Percentiles rank a stretch among this genome's conserved stretches.
Conservation (phyloP, 2,329 filamentous ascomycete species). For the Aspergillus awamori region DNA sequence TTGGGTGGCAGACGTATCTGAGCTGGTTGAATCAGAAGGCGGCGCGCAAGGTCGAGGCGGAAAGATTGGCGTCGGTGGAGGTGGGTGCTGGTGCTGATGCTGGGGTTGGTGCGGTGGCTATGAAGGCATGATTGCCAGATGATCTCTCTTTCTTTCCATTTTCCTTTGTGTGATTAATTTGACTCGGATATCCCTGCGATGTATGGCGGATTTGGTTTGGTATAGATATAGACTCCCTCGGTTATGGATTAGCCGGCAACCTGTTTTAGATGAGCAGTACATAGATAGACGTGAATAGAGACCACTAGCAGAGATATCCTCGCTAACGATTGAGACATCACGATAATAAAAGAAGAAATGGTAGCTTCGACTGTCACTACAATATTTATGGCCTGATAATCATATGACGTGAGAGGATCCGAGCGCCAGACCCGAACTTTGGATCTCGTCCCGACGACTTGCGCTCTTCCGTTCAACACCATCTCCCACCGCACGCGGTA, state of each 20-base stretch:
- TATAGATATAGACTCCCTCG: constrained; percentile 3
- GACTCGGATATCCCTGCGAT: not conserved
- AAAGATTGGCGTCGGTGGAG: constrained; percentile 24
- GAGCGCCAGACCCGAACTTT: not conserved
- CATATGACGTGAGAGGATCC: constrained; percentile 13
- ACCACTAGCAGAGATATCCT: not conserved
- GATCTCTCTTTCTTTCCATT: not conserved
- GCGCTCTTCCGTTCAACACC: not conserved
- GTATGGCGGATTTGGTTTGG: not conserved
- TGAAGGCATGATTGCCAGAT: constrained; percentile 17
- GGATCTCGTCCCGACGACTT: not conserved
- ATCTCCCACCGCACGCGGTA: constrained; percentile 13
- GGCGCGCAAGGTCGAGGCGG: constrained; percentile 58
- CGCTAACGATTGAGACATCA: not conserved
- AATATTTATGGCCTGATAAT: not conserved
- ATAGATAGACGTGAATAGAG: constrained; percentile 14
- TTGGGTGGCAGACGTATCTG: constrained; percentile 92
- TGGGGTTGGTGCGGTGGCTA: constrained; percentile 16
- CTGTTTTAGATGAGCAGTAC: not conserved
- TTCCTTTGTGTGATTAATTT: not conserved
- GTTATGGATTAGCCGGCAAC: constrained; percentile 17
- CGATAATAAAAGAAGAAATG: not conserved
- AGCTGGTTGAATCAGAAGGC: constrained; percentile 76
- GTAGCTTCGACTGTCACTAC: not conserved
- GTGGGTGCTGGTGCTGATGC: constrained; percentile 12